Base-by-base conservation (phyloP, 371 early-diverging fungal species). In the Lichtheimia ramosa region DNA sequence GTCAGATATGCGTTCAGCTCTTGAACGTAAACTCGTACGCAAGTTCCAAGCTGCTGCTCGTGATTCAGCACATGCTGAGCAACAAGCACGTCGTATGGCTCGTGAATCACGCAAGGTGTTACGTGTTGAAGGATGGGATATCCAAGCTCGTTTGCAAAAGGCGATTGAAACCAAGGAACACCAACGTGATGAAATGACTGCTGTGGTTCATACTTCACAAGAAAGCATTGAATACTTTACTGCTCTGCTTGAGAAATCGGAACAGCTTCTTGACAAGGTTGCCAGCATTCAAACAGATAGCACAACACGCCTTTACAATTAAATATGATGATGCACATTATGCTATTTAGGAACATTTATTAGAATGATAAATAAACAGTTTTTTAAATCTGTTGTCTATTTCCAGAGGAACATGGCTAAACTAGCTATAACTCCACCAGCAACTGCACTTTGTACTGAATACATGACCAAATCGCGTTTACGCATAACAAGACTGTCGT, bases 51-150 rank as follows among this genome's bases (percentile, higher is more conserved):
- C 81, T 5, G 89, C 89, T 25, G 83, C 89, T 39, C 76, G 74
- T 52, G 84, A 86, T 50, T 68, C 83, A 1, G 70, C 79, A 4
- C 89, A 92, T 64, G 85, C 89, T 6, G 86, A 87, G 27, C 66
- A 66, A 28, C 91, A 92, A 60, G 82, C 88, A 15, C 82, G 84
- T 53, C 86, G 92, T 28, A 82, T 95, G 59, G 80, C 86, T 21
- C 83, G 83, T 27, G 89, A 89, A 58, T 83, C 90, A 3, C 81
- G 89, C 46, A 87, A 92, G 15, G 83, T 90, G 2, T 79, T 94
- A 43, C 87, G 91, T 39, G 81, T 88, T 34, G 90, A 89, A 60
- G 89, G 91, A 1, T 93, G 92, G 90, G 91, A 92, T 59, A 83
- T 95, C 64, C 93, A 93, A 69, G 86, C 79, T 66, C 85, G 88